Conservation (phyloP, 495 filamentous ascomycete species). For the Lepidopterella palustris region DNA sequence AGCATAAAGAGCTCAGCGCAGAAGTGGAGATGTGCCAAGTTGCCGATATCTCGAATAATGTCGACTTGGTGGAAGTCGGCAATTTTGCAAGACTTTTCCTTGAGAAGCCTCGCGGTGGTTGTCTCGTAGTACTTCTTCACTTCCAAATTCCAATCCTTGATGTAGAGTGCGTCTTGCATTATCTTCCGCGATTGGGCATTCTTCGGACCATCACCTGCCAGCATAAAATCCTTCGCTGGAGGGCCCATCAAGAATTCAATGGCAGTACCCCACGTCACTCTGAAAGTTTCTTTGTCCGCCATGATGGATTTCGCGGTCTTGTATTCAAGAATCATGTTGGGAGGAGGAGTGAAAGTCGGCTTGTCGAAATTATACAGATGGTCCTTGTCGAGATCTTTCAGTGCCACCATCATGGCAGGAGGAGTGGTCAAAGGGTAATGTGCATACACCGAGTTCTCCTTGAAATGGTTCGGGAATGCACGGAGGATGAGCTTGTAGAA, state of each 20-base stretch:
- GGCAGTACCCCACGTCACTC: constrained; percentile 50
- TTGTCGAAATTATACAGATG: constrained; percentile 48
- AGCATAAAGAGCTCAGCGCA: constrained; percentile 56
- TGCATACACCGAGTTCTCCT: constrained; percentile 50
- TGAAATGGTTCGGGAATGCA: constrained; percentile 55
- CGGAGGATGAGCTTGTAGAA: constrained; percentile 57
- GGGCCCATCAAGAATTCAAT: constrained; percentile 46
- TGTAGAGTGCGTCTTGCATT: constrained; percentile 45
- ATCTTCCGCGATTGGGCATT: constrained; percentile 45
- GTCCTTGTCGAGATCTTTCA: constrained; percentile 41
- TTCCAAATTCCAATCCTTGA: constrained; percentile 45
- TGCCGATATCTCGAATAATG: constrained; percentile 58
- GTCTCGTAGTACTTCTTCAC: constrained; percentile 48
- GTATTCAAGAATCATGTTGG: constrained; percentile 45
- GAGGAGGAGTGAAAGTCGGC: constrained; percentile 36
- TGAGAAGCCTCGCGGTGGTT: constrained; percentile 47
- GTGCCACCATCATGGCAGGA: constrained; percentile 46
- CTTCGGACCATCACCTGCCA: constrained; percentile 46
- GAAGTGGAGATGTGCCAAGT: constrained; percentile 55
- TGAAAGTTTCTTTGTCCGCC: constrained; percentile 46
- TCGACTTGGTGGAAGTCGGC: constrained; percentile 53
- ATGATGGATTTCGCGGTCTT: constrained; percentile 45
- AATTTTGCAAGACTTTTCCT: constrained; percentile 45
- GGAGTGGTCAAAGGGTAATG: constrained; percentile 58
- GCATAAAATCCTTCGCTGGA: constrained; percentile 47